Evolutionary conservation across 805 yeast species (phyloP).

Genomic region (Sugiyamaella boreocaroliniensis): DNA sequence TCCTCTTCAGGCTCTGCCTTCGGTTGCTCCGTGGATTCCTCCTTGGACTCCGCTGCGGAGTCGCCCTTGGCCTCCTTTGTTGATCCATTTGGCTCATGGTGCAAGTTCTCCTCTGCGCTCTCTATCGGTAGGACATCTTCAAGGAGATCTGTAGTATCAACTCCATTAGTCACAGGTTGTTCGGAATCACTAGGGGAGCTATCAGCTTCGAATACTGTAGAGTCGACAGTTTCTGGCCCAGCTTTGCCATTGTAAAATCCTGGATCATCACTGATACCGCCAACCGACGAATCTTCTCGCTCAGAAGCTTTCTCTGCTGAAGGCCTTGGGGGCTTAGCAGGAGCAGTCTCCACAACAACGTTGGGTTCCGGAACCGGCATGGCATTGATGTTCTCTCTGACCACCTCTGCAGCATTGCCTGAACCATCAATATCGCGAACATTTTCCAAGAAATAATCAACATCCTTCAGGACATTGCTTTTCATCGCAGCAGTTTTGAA

Average conservation of each 20-base stretch:
- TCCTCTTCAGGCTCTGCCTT: neutral
- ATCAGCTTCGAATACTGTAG: too few relatives aligned
- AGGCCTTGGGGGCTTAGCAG: neutral
- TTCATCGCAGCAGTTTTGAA: conserved; percentile 22
- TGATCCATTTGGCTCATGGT: too few relatives aligned
- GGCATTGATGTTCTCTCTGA: conserved; percentile 17
- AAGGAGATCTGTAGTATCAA: too few relatives aligned
- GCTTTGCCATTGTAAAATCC: too few relatives aligned
- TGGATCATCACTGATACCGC: conserved; percentile 19
- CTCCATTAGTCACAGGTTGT: too few relatives aligned
- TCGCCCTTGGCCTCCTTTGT: too few relatives aligned
- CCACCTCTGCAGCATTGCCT: conserved; percentile 18
- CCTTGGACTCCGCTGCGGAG: too few relatives aligned
- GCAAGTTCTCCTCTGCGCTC: too few relatives aligned
- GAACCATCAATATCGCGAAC: conserved; percentile 43
- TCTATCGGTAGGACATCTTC: too few relatives aligned
- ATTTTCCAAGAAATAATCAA: conserved; percentile 58
- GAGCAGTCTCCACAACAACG: neutral
- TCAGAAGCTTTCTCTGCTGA: neutral
- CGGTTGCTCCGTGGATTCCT: too few relatives aligned
- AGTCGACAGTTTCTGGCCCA: too few relatives aligned
- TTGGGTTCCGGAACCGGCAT: conserved; percentile 14
- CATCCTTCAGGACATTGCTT: conserved; percentile 50
- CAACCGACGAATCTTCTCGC: neutral
- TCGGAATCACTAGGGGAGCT: too few relatives aligned